These are phyloP conservation scores for Cyathus striatus DNA, from an alignment of 768 basidiomycete species.

Conservation along the genomic window DNA sequence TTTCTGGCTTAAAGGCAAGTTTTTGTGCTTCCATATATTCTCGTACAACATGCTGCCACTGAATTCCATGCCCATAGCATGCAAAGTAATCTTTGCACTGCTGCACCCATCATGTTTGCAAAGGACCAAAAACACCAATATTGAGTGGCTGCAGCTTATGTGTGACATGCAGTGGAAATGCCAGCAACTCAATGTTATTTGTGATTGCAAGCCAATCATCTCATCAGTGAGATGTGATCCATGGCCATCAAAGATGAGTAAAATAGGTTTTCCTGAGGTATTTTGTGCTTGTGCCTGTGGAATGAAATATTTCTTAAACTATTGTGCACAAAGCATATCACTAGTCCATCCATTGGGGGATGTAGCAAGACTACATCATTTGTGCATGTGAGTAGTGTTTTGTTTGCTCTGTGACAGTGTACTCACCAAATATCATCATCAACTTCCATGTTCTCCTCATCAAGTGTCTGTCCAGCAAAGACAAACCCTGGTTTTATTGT, in stretches of 20 bases:
- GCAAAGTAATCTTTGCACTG: constrained; percentile 14
- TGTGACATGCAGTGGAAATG: constrained; percentile 36
- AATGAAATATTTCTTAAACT: constrained; percentile 34
- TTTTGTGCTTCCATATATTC: constrained; percentile 21
- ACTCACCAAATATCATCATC: constrained; percentile 13
- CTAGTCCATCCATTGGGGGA: constrained; percentile 39
- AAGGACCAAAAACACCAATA: constrained; percentile 33
- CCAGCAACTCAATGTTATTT: constrained; percentile 25
- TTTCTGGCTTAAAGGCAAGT: neutral
- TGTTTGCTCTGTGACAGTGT: constrained; percentile 2
- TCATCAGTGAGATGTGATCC: constrained; percentile 27
- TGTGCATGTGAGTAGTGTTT: neutral
- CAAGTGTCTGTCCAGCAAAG: constrained; percentile 21
- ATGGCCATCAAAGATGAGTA: constrained; percentile 42
- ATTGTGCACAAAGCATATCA: constrained; percentile 24
- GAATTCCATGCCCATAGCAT: constrained; percentile 16
- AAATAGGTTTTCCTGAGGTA: constrained; percentile 19
- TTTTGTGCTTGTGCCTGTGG: constrained; percentile 23
- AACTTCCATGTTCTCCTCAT: constrained; percentile 17
- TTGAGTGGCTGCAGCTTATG: constrained; percentile 40
- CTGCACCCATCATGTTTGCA: constrained; percentile 22
- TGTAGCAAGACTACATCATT: constrained; percentile 22
- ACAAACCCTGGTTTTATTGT: constrained; percentile 25
- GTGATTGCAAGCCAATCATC: constrained; percentile 19
- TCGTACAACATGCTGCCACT: constrained; percentile 15